phyloP scores from a whole-genome alignment of 345 rosid species.

The Noccaea caerulescens region DNA sequence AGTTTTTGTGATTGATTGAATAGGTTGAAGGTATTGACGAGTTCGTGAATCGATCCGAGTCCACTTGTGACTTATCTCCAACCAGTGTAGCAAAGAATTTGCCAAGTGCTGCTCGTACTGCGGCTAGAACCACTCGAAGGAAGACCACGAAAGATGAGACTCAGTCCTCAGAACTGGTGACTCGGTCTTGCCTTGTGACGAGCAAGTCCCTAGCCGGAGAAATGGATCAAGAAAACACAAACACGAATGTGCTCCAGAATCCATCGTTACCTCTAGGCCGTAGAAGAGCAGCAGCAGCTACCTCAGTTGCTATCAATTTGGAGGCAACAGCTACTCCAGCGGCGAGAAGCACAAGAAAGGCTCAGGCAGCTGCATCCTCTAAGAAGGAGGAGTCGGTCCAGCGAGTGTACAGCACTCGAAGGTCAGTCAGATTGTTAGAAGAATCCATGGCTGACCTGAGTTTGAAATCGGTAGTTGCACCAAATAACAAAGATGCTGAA shows the following conservation, averaged over 20 bases:
- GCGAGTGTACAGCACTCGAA: slow-evolving; percentile 65
- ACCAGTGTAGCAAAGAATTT: slow-evolving; percentile 42
- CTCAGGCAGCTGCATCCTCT: slow-evolving; percentile 35
- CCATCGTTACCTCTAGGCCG: slow-evolving; percentile 47
- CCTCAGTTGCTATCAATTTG: slow-evolving; percentile 42
- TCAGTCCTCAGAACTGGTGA: slow-evolving; percentile 47
- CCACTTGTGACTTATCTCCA: slow-evolving; percentile 48
- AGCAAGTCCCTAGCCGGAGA: slow-evolving; percentile 46
- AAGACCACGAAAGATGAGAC: slow-evolving; percentile 49
- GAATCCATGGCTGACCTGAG: slow-evolving; percentile 58
- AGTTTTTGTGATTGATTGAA: background rate
- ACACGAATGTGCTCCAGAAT: slow-evolving; percentile 40
- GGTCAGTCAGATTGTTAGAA: slow-evolving; percentile 69
- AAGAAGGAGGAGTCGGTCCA: slow-evolving; percentile 47
- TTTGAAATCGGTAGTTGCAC: slow-evolving; percentile 46
- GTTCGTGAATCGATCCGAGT: slow-evolving; percentile 45
- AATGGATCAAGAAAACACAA: slow-evolving; percentile 52
- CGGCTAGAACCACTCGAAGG: slow-evolving; percentile 57
- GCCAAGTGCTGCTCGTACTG: slow-evolving; percentile 47
- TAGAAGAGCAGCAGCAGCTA: slow-evolving; percentile 48
- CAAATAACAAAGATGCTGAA: slow-evolving; percentile 29
- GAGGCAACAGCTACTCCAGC: slow-evolving; percentile 43
- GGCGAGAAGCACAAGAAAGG: slow-evolving; percentile 41
- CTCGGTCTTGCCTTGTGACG: slow-evolving; percentile 51
- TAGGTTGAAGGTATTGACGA: slow-evolving; percentile 91